Conservation (phyloP, 176 grass and related monocot species). For the Paspalum vaginatum region DNA sequence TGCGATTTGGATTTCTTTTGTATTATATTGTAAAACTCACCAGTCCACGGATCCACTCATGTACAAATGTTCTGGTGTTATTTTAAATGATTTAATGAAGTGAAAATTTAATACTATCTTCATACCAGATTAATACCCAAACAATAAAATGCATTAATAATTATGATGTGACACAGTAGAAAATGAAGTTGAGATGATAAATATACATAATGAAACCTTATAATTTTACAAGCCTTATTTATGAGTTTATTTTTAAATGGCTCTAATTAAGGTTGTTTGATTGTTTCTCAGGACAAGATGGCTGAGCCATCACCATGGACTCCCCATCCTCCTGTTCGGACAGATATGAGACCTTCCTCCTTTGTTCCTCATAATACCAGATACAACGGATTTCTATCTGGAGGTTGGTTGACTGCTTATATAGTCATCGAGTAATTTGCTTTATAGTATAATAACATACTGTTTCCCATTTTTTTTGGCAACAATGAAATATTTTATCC, state of each 20-base stretch:
- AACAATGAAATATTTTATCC: slow-evolving; percentile 20
- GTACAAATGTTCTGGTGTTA: not conserved
- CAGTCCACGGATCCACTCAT: not conserved
- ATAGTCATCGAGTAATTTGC: slow-evolving; percentile 26
- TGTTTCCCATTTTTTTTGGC: slow-evolving; percentile 18
- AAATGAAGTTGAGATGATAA: not conserved
- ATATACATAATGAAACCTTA: not conserved
- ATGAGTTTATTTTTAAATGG: slow-evolving; percentile 15
- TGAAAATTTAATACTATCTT: not conserved
- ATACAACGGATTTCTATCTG: slow-evolving; percentile 53
- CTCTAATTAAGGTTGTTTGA: slow-evolving; percentile 41
- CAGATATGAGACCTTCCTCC: slow-evolving; percentile 49
- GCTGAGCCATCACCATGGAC: slow-evolving; percentile 48
- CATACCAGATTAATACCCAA: not conserved
- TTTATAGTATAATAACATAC: not conserved
- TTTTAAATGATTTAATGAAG: slow-evolving; percentile 22
- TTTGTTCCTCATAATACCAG: slow-evolving; percentile 37
- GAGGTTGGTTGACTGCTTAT: slow-evolving; percentile 67
- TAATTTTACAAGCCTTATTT: not conserved
- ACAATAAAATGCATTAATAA: not conserved
- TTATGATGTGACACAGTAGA: not conserved
- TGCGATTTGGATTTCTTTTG: not conserved
- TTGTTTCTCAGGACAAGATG: slow-evolving; percentile 68
- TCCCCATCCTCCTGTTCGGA: slow-evolving; percentile 53
- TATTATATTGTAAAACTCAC: slow-evolving; percentile 23